Evolutionary conservation across 1,139 yeast species (phyloP).

Genomic region (Arxiozyma telluris): DNA sequence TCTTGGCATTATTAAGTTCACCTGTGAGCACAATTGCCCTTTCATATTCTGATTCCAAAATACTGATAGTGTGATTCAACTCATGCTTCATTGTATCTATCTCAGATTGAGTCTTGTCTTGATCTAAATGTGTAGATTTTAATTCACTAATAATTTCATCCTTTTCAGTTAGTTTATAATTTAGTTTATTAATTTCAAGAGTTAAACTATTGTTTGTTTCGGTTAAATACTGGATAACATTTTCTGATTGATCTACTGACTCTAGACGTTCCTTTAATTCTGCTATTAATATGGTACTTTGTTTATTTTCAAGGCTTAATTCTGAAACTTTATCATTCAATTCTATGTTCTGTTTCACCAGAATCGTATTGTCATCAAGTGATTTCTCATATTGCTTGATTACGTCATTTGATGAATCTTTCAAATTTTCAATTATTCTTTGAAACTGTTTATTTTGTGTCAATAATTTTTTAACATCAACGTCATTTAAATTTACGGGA

Average conservation of each 20-base stretch:
- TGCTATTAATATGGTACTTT: constrained; percentile 9
- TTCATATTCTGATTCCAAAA: constrained; percentile 1
- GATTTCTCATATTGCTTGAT: constrained; percentile 35
- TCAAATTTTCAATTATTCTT: constrained; percentile 36
- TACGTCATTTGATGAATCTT: constrained; percentile 31
- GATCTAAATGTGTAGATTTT: background rate
- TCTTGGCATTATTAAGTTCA: background rate
- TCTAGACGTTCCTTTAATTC: constrained; percentile 32
- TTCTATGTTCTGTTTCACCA: constrained; percentile 34
- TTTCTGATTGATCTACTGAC: constrained; percentile 12
- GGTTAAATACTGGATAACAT: constrained; percentile 6
- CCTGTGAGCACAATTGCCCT: background rate
- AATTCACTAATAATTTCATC: background rate
- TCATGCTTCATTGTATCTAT: background rate
- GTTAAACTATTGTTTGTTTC: constrained; percentile 5
- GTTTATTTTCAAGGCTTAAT: constrained; percentile 16
- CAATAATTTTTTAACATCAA: constrained; percentile 22
- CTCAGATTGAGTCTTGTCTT: background rate
- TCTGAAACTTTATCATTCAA: constrained; percentile 32
- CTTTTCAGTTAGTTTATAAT: background rate
- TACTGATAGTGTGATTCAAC: background rate
- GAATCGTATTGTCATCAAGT: constrained; percentile 36
- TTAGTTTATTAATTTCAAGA: background rate
- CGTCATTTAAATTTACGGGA: constrained; percentile 11
- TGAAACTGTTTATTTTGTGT: constrained; percentile 34